Evolutionary conservation across 345 rosid genomes (phyloP), one percentile per base, ranked within the genome.

Genomic region (Isatis tinctoria): DNA sequence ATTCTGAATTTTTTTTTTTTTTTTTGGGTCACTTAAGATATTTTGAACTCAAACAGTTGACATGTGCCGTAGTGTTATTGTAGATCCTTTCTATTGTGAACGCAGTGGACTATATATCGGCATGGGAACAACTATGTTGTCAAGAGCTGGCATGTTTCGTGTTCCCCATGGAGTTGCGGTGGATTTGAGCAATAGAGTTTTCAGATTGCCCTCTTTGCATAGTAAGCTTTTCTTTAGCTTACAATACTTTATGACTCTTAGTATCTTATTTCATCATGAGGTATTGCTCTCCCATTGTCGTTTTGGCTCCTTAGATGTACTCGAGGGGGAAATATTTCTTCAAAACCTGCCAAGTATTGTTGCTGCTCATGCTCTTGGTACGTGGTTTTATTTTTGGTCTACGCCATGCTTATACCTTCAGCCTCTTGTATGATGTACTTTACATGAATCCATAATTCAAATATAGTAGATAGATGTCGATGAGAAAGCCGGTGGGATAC

Each of bases 131-230:
- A 33, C 94, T 67, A 85, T 82, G 88, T 82, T 95, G 86, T 92
- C 99, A 58, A 90, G 98, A 74, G 90, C 98, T 78, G 94, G 99
- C 73, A 84, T 90, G 79, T 95, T 95, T 71, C 98, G 98, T 59
- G 92, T 80, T 77, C 36, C 83, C 36, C 70, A 82, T 73, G 99
- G 99, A 82, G 74, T 92, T 79, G 97, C 97, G 51, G 92, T 95
- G 72, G 91, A 90, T 72, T 86, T 95, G 97, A 85, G 51, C 57
- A 84, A 83, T 76, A 84, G 83, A 70, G 89, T 95, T 62, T 95
- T 87, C 78, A 80, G 73, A 73, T 81, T 95, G 76, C 92, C 92
- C 64, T 95, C 98, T 56, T 86, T 95, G 27, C 83, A 86, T 80
- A 88, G 99, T 92, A 88, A 64, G 49, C 48, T 74, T 79, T 32